Conservation (phyloP, 805 yeast species). For the Dipodascopsis tothii region DNA sequence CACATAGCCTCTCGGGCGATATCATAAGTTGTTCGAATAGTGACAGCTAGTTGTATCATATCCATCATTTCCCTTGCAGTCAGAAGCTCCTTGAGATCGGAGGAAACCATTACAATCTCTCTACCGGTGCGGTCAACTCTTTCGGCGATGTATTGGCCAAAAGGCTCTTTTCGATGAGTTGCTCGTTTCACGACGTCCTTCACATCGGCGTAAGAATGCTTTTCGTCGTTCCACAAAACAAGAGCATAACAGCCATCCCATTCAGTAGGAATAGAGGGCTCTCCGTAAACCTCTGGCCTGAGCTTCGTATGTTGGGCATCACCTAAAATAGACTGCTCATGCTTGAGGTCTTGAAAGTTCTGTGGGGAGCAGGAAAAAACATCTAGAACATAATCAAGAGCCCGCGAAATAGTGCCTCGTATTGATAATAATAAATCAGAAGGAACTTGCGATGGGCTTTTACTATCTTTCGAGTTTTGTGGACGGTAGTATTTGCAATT, state of each 20-base stretch:
- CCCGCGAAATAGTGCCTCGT: slow-evolving; percentile 38
- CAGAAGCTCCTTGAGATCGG: slow-evolving; percentile 43
- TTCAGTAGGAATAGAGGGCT: slow-evolving; percentile 30
- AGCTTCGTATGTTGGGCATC: slow-evolving; percentile 29
- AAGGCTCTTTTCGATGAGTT: slow-evolving; percentile 55
- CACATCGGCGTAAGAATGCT: slow-evolving; percentile 68
- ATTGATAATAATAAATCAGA: slow-evolving; percentile 37
- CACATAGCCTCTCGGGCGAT: slow-evolving; percentile 74
- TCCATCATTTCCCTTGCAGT: slow-evolving; percentile 51
- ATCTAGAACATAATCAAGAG: slow-evolving; percentile 56
- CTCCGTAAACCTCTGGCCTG: slow-evolving; percentile 41
- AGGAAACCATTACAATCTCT: slow-evolving; percentile 57
- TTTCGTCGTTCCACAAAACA: slow-evolving; percentile 69
- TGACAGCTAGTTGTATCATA: slow-evolving; percentile 57
- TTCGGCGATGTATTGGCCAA: slow-evolving; percentile 65
- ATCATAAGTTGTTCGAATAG: slow-evolving; percentile 62
- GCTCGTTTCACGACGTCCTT: slow-evolving; percentile 55
- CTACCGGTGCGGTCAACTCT: slow-evolving; percentile 58
- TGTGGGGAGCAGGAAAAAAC: slow-evolving; percentile 33
- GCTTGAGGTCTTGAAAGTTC: slow-evolving; percentile 15
- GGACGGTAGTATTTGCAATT: slow-evolving; percentile 45
- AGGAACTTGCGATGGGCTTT: slow-evolving; percentile 34
- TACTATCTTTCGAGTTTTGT: too few relatives aligned
- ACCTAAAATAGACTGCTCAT: slow-evolving; percentile 4
- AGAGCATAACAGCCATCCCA: slow-evolving; percentile 28